Evolutionary conservation across 108 stramenopile genomes (phyloP).

Genomic region (Hondaea fermentalgiana): DNA sequence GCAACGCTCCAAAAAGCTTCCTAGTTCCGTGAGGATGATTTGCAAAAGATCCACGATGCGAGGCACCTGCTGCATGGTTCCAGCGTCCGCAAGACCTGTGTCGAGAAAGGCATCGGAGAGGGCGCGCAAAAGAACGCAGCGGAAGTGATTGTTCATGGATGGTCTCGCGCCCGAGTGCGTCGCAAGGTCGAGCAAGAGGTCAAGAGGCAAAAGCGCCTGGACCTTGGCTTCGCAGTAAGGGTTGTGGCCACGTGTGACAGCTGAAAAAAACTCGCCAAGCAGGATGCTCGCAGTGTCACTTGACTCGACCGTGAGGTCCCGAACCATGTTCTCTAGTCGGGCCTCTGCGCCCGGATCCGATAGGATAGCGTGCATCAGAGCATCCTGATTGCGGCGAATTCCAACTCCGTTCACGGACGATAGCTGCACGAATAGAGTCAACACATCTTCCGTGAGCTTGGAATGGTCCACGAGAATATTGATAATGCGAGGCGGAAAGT

Average conservation of each 20-base stretch:
- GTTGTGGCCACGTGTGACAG: not conserved
- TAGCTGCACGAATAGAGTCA: not conserved
- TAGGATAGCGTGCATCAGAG: not conserved
- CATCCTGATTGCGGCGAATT: not conserved
- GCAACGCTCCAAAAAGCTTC: not conserved
- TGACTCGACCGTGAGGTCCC: not conserved
- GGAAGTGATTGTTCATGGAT: not conserved
- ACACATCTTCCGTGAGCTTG: not conserved
- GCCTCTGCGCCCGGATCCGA: not conserved
- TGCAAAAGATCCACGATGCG: not conserved
- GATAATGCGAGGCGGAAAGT: not conserved
- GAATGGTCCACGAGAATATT: not conserved
- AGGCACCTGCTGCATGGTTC: not conserved
- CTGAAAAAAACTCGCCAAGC: not conserved
- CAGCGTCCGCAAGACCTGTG: not conserved
- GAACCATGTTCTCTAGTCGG: not conserved
- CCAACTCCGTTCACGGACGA: not conserved
- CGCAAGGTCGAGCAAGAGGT: not conserved
- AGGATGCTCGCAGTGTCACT: not conserved
- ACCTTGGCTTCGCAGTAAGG: not conserved
- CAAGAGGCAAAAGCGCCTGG: not conserved
- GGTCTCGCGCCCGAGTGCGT: not conserved
- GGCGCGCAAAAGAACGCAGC: not conserved
- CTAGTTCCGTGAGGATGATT: not conserved
- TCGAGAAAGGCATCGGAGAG: not conserved